Evolutionary conservation across 1,139 yeast species (phyloP).

Genomic region (Scheffersomyces quercinus): DNA sequence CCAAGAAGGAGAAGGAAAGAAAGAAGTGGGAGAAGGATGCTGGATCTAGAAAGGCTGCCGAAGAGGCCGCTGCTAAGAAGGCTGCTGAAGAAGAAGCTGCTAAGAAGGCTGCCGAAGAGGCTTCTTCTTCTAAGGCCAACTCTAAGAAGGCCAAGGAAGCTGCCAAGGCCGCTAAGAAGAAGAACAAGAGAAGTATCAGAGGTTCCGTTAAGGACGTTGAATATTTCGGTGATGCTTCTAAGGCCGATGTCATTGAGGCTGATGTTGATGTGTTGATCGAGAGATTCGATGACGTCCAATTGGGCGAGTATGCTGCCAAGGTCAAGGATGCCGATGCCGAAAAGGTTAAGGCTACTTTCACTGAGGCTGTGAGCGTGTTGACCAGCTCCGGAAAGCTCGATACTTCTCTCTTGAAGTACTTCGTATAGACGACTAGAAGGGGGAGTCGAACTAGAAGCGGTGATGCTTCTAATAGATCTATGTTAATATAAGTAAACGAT

Average conservation of each 20-base stretch:
- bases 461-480: no score
- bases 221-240: constrained; percentile 78
- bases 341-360: constrained; percentile 52
- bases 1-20: constrained; percentile 92
- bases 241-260: constrained; percentile 67
- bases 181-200: constrained; percentile 93
- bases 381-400: constrained; percentile 31
- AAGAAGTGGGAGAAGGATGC: constrained; percentile 98
- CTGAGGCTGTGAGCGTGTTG: constrained; percentile 48
- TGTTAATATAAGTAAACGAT: no score
- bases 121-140: constrained; percentile 62
- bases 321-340: constrained; percentile 53
- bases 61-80: constrained; percentile 75
- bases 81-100: constrained; percentile 83
- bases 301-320: constrained; percentile 68
- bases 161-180: constrained; percentile 95
- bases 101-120: constrained; percentile 75
- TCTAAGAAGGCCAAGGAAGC: constrained; percentile 95
- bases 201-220: constrained; percentile 77
- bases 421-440: constrained; percentile 8
- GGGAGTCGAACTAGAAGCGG: no score
- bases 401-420: constrained; percentile 39
- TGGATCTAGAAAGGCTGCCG: constrained; percentile 94
- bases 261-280: constrained; percentile 82
- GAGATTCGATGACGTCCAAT: constrained; percentile 71